phyloP scores from a whole-genome alignment of 805 yeast species.

The Kodamaea hsintzibuensis region DNA sequence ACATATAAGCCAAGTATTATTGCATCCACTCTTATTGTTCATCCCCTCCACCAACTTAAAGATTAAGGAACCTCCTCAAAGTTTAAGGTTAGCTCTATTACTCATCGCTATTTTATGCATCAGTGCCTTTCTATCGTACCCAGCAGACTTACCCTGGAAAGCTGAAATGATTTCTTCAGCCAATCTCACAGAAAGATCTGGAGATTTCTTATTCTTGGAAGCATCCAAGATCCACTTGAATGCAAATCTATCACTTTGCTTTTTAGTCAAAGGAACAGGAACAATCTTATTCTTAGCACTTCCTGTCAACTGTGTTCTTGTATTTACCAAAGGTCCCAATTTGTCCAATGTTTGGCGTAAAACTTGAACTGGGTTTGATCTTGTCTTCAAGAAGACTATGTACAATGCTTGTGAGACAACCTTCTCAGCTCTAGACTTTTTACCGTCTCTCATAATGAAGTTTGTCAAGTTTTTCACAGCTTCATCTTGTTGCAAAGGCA shows the following conservation, averaged over 20 bases:
- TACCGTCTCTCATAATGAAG: slow-evolving; percentile 90
- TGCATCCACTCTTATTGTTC: background rate
- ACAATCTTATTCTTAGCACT: slow-evolving; percentile 79
- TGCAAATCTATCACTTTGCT: slow-evolving; percentile 85
- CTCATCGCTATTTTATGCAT: slow-evolving; percentile 87
- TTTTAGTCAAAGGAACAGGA: slow-evolving; percentile 79
- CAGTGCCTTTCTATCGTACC: slow-evolving; percentile 78
- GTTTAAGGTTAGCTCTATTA: slow-evolving; percentile 75
- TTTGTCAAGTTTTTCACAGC: slow-evolving; percentile 76
- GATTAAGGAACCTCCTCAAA: slow-evolving; percentile 7
- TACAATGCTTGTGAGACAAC: slow-evolving; percentile 76
- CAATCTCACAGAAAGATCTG: slow-evolving; percentile 81
- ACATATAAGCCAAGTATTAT: background rate
- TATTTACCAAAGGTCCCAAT: slow-evolving; percentile 80
- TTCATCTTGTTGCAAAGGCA: slow-evolving; percentile 70
- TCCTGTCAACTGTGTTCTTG: slow-evolving; percentile 77
- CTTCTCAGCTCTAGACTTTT: slow-evolving; percentile 76
- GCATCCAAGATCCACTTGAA: slow-evolving; percentile 90
- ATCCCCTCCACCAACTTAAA: too few species aligned
- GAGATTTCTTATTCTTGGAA: slow-evolving; percentile 72
- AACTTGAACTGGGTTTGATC: slow-evolving; percentile 78
- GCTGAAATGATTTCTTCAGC: slow-evolving; percentile 88
- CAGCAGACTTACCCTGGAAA: slow-evolving; percentile 73
- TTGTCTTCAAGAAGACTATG: slow-evolving; percentile 66
- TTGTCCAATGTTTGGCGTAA: slow-evolving; percentile 74